Evolutionary conservation across 768 basidiomycete species (phyloP), one percentile per base, ranked within the genome.

Genomic region (Trametes gibbosa): DNA sequence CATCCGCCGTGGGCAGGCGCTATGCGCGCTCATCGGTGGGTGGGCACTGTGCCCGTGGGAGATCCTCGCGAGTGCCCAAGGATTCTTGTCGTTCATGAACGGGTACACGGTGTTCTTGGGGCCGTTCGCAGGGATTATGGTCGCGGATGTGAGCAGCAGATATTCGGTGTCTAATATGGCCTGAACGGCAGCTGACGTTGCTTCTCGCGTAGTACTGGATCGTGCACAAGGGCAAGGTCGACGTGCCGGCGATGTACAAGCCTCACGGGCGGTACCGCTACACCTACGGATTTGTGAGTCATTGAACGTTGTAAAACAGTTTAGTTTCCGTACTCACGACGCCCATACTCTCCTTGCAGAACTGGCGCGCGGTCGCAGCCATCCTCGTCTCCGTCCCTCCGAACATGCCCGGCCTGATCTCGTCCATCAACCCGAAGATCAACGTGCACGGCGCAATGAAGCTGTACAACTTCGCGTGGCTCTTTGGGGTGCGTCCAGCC

Each of bases 31-130:
- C 47, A 68, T 95, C 5, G 92, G 92, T 3, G 90, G 90, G 0
- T 95, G 93, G 92, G 84, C 80, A 0, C 72, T 92, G n/a, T 85
- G 83, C 61, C 91, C 92, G 3, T 95, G 92, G 93, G 84, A 92
- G 72, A 92, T 95, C 53, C 76, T 95, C 32, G 77, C 78, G 17
- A 73, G 74, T 21, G 90, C 87, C 0, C 76, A 83, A 32, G 83
- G 83, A 1, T 92, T 92, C 73, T 68, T 92, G 66, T 75, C 76
- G 14, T 92, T 93, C 73, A 88, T 92, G 85, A 81, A 79, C 23
- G 91, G 90, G 2, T 95, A 93, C 67, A 87, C 91, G 0, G 86
- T 94, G 21, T 92, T 96, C 69, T 76, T 95, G 21, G 90, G 90
- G 0, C 93, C 93, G 1, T 87, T 96, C 63, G 85, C 88, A 32